These are phyloP conservation scores for Chiua virens DNA, from an alignment of 768 basidiomycete genomes.

Conservation along the genomic window DNA sequence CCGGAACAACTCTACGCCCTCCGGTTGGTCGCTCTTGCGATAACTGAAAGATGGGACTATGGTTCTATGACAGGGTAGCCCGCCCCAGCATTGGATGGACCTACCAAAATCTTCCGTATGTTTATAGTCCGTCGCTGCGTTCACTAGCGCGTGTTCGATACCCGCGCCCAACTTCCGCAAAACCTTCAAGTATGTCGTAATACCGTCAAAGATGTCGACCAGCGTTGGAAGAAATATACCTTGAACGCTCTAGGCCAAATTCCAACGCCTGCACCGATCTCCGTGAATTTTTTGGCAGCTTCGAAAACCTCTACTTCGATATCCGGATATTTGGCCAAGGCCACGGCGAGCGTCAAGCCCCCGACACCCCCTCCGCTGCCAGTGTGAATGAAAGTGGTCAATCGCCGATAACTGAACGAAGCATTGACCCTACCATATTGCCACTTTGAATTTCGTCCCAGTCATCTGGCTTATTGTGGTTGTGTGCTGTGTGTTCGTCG, in stretches of 20 bases:
- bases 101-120: conserved; percentile 23
- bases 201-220: background rate
- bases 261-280: conserved; percentile 64
- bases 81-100: background rate
- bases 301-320: conserved; percentile 61
- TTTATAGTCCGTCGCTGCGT: conserved; percentile 18
- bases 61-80: background rate
- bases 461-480: conserved; percentile 8
- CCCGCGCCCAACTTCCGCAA: conserved; percentile 20
- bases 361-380: conserved; percentile 44
- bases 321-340: conserved; percentile 42
- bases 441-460: conserved; percentile 25
- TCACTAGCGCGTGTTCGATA: conserved; percentile 17
- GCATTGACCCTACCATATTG: conserved; percentile 23
- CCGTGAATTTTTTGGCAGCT: conserved; percentile 46
- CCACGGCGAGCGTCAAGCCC: conserved; percentile 39
- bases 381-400: background rate
- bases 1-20: conserved; percentile 53
- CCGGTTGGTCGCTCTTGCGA: conserved; percentile 59
- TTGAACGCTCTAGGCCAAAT: conserved; percentile 37
- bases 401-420: background rate
- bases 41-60: conserved; percentile 53
- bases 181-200: conserved; percentile 14
- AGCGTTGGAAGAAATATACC: conserved; percentile 11
- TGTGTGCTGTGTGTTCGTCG: background rate